phyloP scores from a whole-genome alignment of 1,284 basidiomycete species.

The Cutaneotrichosporon cutaneum region DNA sequence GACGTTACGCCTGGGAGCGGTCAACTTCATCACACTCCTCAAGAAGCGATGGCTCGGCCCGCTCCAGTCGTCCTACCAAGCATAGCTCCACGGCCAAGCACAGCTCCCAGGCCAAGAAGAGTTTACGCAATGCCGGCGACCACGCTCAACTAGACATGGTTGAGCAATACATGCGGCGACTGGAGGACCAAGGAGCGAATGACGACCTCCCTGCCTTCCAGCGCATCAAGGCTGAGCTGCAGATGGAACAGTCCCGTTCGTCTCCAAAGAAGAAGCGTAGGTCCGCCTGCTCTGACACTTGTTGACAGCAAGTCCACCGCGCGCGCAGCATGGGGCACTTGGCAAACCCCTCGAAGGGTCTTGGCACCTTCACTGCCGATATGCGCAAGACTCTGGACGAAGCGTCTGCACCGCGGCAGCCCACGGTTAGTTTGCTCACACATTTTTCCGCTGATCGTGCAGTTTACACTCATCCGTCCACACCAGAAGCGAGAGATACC shows the following conservation, averaged over 20 bases:
- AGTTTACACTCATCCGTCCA: neutral
- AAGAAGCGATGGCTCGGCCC: neutral
- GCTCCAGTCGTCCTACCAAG: neutral
- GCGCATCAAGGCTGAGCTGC: neutral
- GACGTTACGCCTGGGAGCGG: slow-evolving; percentile 1
- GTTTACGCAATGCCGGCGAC: neutral
- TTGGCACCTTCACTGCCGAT: neutral
- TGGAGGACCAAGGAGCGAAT: neutral
- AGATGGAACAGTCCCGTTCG: neutral
- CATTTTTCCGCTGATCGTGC: neutral
- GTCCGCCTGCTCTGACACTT: neutral
- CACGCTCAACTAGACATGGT: neutral
- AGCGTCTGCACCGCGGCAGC: neutral
- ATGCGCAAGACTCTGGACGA: slow-evolving; percentile 7
- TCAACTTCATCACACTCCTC: neutral
- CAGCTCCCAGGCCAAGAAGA: neutral
- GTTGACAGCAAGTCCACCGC: neutral
- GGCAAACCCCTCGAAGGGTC: neutral
- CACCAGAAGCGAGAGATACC: neutral
- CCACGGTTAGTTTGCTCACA: neutral
- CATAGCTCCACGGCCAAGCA: neutral
- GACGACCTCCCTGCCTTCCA: neutral
- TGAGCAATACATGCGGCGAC: neutral
- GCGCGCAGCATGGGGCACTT: neutral
- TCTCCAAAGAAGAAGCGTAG: neutral